These are phyloP conservation scores for Diaporthe amygdali DNA, from an alignment of 2,329 filamentous ascomycete genomes.

Conservation along the genomic window DNA sequence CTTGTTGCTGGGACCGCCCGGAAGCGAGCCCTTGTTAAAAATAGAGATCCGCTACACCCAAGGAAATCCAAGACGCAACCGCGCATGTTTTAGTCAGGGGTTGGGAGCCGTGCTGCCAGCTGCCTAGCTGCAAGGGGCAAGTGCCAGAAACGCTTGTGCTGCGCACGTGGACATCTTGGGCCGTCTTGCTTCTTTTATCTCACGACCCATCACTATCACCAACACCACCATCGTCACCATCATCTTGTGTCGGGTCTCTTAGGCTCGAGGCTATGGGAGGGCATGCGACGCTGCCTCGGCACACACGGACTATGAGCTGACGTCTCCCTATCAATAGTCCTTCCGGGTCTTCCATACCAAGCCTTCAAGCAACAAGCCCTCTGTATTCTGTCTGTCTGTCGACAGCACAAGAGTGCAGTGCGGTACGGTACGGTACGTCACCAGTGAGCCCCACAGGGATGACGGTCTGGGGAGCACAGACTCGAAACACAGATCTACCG, in stretches of 20 bases:
- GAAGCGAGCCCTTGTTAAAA: conserved; percentile 17
- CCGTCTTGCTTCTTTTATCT: neutral
- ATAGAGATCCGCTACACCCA: conserved; percentile 12
- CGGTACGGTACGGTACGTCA: neutral
- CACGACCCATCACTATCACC: neutral
- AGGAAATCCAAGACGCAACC: conserved; percentile 1
- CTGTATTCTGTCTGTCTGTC: neutral
- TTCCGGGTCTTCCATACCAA: conserved; percentile 5
- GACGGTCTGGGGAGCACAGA: neutral
- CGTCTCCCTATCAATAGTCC: conserved; percentile 4
- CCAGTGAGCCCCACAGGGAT: conserved; percentile 2
- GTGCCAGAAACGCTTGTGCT: conserved; percentile 6
- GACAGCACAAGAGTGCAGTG: neutral
- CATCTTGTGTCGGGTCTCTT: neutral
- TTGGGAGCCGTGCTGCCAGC: conserved; percentile 3
- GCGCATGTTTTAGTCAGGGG: conserved; percentile 13
- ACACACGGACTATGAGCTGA: conserved; percentile 3
- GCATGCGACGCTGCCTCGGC: neutral
- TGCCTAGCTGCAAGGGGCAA: conserved; percentile 13
- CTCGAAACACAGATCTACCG: conserved; percentile 14
- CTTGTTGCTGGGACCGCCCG: neutral
- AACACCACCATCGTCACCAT: neutral
- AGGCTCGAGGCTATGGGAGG: neutral
- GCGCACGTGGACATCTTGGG: neutral
- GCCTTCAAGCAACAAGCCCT: neutral